These are phyloP conservation scores for Pseudodiploospora longispora DNA, from an alignment of 2,329 filamentous ascomycete genomes.

Conservation along the genomic window DNA sequence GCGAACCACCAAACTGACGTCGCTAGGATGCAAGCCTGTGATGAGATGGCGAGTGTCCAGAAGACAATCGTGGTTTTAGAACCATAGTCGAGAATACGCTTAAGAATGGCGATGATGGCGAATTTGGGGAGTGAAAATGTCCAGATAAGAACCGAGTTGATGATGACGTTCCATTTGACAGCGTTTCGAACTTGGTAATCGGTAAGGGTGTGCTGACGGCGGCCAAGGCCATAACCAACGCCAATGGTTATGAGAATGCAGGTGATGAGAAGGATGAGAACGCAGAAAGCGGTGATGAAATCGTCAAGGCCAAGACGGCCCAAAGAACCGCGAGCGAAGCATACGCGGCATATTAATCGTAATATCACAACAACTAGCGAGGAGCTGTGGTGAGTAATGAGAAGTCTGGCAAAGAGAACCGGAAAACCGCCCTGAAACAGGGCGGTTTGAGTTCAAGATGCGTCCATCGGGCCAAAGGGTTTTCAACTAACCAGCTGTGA, in stretches of 20 bases:
- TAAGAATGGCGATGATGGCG: constrained; percentile 18
- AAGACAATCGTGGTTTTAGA: constrained; percentile 16
- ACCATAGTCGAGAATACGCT: constrained; percentile 19
- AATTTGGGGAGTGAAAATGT: constrained; percentile 20
- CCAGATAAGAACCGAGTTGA: constrained; percentile 18
- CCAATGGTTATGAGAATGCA: constrained; percentile 16
- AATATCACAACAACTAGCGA: constrained; percentile 14
- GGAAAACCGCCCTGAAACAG: background rate
- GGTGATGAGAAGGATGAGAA: constrained; percentile 14
- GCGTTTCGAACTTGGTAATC: constrained; percentile 9
- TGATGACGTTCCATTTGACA: constrained; percentile 18
- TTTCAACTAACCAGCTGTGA: constrained; percentile 12
- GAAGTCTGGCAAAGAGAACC: background rate
- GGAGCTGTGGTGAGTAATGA: background rate
- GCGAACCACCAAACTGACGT: constrained; percentile 19
- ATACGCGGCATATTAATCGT: constrained; percentile 13
- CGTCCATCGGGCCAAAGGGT: background rate
- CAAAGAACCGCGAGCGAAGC: constrained; percentile 11
- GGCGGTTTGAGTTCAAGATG: background rate
- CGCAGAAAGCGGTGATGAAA: constrained; percentile 14
- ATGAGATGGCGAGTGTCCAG: constrained; percentile 15
- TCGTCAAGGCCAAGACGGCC: constrained; percentile 18
- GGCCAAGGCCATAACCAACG: constrained; percentile 15
- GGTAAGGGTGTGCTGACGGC: constrained; percentile 8
- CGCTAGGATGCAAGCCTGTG: constrained; percentile 16